These are phyloP conservation scores for Truncatella angustata DNA, from an alignment of 2,329 filamentous ascomycete genomes.

Conservation along the genomic window DNA sequence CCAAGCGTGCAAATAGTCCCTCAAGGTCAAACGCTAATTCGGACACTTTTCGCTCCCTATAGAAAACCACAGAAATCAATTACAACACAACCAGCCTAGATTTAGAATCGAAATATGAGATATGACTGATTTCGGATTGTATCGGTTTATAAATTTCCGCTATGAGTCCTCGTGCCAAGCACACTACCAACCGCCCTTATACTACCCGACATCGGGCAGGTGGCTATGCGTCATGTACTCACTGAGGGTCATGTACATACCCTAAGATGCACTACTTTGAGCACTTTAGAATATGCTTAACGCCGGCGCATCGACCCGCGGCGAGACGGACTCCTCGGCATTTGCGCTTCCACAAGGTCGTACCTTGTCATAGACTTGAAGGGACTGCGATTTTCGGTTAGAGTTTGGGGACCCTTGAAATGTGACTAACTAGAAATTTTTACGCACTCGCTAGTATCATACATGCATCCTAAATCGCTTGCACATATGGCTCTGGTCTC, in stretches of 20 bases:
- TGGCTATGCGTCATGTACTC: constrained; percentile 1
- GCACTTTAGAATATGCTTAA: neutral
- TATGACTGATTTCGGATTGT: constrained; percentile 5
- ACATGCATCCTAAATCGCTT: neutral
- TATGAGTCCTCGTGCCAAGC: too few relatives aligned
- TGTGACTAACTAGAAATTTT: neutral
- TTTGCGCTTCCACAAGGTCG: neutral
- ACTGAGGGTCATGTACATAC: constrained; percentile 4
- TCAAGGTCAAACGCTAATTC: too few relatives aligned
- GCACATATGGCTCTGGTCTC: too few relatives aligned
- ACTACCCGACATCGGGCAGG: constrained; percentile 4
- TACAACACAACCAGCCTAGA: neutral
- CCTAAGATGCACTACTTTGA: neutral
- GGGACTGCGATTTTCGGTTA: neutral
- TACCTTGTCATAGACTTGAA: neutral
- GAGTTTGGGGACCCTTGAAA: neutral
- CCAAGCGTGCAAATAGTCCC: too few relatives aligned
- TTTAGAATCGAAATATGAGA: neutral
- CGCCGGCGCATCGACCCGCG: neutral
- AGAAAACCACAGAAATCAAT: neutral
- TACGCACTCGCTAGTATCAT: neutral
- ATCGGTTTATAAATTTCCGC: constrained; percentile 1
- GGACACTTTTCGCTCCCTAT: neutral
- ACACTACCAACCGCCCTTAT: too few relatives aligned
- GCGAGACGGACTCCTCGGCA: neutral